Base-by-base conservation (phyloP, 768 basidiomycete genomes). In the Agrocybe praecox region DNA sequence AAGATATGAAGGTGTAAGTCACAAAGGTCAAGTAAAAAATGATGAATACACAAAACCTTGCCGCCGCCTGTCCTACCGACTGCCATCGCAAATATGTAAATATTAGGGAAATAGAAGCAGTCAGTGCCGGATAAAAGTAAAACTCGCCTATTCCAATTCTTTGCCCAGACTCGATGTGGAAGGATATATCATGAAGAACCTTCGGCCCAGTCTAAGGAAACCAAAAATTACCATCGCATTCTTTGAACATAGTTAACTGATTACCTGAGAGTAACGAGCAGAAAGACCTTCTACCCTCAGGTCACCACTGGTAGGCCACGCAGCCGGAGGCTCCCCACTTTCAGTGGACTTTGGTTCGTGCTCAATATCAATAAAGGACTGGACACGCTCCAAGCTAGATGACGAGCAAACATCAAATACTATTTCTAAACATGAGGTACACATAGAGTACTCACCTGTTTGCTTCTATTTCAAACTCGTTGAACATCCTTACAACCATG, bases 331-430 rank as follows among this genome's bases (percentile, higher is more conserved):
- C 21, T 70, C 69, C 26, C 81, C 80, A 8, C 64, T 60, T 14
- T 67, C 55, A 0, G 72, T 72, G 0, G 74, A 56, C 52, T 72
- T 68, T 2, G 77, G 76, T 64, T 88, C 85, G 49, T 84, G 82
- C 44, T 87, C 85, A 56, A 86, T 84, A 22, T 73, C 64, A 18
- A 86, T 65, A 65, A 85, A 88, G 3, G 65, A 86, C 54, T 88
- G 80, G 1, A 94, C 86, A 53, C 93, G 88, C 64, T 95, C 92
- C 26, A 68, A 24, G 34, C 66, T 67, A 45, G n/a, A n/a, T 6
- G 5, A 48, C 11, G 17, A 32, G 23, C 11, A 10, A n/a, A 42
- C 7, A 14, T 17, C 1, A 29, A 29, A 32, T 5, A 51, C 5
- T 8, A n/a, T 2, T 22, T 2, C 18, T 17, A 19, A 40, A 9